Percentiles rank a stretch among this genome's conserved stretches.
Evolutionary conservation across 2,329 filamentous ascomycete species (phyloP).

Genomic region (Aspergillus brunneoviolaceus): DNA sequence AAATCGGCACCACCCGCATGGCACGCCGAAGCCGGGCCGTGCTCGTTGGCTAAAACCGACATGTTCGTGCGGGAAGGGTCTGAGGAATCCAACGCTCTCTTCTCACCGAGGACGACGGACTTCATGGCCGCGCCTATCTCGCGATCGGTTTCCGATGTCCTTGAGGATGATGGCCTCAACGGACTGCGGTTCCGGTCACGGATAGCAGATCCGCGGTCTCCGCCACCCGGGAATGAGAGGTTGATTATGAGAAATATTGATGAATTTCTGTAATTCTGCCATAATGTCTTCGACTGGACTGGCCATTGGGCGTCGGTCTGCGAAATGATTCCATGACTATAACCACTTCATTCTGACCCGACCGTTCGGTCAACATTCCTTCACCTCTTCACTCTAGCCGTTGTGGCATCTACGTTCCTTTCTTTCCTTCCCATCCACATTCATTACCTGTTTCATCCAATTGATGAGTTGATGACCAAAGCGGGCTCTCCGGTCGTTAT

Average conservation of each 20-base stretch:
- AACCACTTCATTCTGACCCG: constrained; percentile 10
- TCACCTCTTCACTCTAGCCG: constrained; percentile 10
- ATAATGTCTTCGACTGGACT: constrained; percentile 12
- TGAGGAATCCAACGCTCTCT: constrained; percentile 35
- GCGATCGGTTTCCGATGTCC: constrained; percentile 32
- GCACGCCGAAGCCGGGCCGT: constrained; percentile 26
- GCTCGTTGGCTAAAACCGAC: constrained; percentile 36
- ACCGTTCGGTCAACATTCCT: constrained; percentile 11
- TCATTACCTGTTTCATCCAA: constrained; percentile 8
- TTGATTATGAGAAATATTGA: constrained; percentile 48
- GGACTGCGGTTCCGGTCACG: constrained; percentile 20
- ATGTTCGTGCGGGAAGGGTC: constrained; percentile 41
- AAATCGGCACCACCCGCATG: constrained; percentile 19
- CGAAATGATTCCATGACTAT: constrained; percentile 34
- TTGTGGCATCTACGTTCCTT: constrained; percentile 15
- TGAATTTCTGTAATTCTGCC: constrained; percentile 41
- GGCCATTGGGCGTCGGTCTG: constrained; percentile 11
- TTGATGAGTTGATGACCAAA: constrained; percentile 42
- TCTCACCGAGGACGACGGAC: constrained; percentile 47
- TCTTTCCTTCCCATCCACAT: constrained; percentile 15
- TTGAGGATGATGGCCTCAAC: constrained; percentile 15
- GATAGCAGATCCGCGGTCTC: constrained; percentile 42
- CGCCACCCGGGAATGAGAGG: constrained; percentile 38
- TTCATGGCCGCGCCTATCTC: constrained; percentile 43
- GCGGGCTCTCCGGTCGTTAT: constrained; percentile 42